phyloP scores from a whole-genome alignment of 2,329 filamentous ascomycete species.

The Fusarium austroafricanum region DNA sequence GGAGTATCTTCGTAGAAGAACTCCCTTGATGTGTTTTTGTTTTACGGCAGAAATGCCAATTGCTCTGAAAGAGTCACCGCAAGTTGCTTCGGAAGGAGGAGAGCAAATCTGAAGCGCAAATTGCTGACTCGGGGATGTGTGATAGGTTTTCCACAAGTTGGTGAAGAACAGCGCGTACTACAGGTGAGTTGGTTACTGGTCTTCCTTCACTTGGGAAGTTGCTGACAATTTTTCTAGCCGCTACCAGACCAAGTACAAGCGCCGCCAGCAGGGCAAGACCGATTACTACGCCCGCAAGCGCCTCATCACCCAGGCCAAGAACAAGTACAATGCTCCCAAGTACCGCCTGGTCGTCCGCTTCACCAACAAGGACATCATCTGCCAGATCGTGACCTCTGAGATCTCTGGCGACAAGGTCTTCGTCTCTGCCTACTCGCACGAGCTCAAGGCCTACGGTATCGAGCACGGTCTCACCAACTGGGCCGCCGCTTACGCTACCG shows the following conservation, averaged over 20 bases:
- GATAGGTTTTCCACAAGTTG: constrained; percentile 89
- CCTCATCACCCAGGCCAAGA: constrained; percentile 99
- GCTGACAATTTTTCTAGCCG: constrained; percentile 70
- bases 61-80: constrained; percentile 78
- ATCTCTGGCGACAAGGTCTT: constrained; percentile 99
- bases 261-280: constrained; percentile 95
- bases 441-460: constrained; percentile 97
- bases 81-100: constrained; percentile 93
- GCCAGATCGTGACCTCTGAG: constrained; percentile 96
- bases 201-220: background rate
- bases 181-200: constrained; percentile 73
- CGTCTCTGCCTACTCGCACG: constrained; percentile 91
- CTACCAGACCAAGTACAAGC: constrained; percentile 99
- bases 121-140: constrained; percentile 91
- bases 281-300: constrained; percentile 99
- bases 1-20: constrained; percentile 24
- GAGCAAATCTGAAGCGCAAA: constrained; percentile 92
- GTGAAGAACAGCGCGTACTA: constrained; percentile 99
- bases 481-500: constrained; percentile 96
- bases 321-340: constrained; percentile 99
- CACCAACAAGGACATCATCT: constrained; percentile 99
- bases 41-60: constrained; percentile 58
- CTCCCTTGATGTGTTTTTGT: constrained; percentile 44
- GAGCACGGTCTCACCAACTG: constrained; percentile 99
- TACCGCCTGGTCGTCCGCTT: constrained; percentile 99